A percentile compares a stretch with the other conserved stretches of the same genome.
Evolutionary conservation across 176 grass and related monocot genomes (phyloP).

Genomic region (Guadua angustifolia): DNA sequence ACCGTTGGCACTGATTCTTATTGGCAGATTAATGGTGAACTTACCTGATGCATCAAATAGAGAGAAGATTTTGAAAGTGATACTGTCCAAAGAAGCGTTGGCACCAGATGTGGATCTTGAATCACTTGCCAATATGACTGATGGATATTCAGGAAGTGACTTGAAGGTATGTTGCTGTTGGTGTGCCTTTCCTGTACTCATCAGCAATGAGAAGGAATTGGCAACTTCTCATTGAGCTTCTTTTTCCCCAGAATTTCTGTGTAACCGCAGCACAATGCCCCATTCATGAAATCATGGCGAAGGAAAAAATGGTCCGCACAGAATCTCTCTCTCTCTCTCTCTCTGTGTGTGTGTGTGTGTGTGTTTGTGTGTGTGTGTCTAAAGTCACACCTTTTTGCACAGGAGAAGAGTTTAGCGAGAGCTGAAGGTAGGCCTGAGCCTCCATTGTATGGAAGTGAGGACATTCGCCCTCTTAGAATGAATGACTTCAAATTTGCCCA

Average conservation of each 20-base stretch:
- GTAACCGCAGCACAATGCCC: constrained; percentile 93
- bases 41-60: constrained; percentile 92
- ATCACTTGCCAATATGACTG: constrained; percentile 87
- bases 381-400: constrained; percentile 30
- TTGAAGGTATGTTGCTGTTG: constrained; percentile 70
- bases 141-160: constrained; percentile 98
- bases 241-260: constrained; percentile 79
- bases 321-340: constrained; percentile 58
- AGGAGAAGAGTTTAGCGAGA: constrained; percentile 74
- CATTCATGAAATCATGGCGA: constrained; percentile 92
- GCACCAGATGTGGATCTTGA: constrained; percentile 69
- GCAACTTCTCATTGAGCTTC: neutral
- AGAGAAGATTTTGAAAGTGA: constrained; percentile 95
- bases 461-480: constrained; percentile 85
- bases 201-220: neutral
- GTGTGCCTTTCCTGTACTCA: constrained; percentile 24
- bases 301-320: constrained; percentile 90
- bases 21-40: constrained; percentile 94
- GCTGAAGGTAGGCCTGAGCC: constrained; percentile 74
- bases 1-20: constrained; percentile 5
- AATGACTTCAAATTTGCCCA: constrained; percentile 94
- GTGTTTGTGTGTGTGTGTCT: neutral
- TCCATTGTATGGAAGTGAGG: constrained; percentile 71
- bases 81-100: constrained; percentile 90
- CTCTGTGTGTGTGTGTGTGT: too few relatives aligned